Base-by-base conservation (phyloP, 345 rosid genomes). In the Syzygium aromaticum region DNA sequence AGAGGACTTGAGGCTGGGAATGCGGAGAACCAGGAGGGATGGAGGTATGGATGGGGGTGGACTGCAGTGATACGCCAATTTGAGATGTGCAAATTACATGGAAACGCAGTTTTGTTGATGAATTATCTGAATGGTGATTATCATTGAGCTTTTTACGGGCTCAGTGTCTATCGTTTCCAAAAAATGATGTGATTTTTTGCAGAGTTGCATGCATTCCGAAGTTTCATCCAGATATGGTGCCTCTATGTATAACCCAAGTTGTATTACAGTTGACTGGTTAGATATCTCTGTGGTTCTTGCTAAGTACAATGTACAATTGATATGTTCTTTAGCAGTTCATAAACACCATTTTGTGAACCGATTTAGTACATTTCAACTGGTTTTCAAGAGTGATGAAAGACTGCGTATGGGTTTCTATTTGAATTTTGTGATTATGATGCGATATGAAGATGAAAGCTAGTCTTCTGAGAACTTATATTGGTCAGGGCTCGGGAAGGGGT, bases 1-100 rank as follows among this genome's bases (percentile, higher is more conserved):
- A 52, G 96, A 94, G 90, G 93, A 92, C 80, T 73, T 1, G 80
- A 10, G 80, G 49, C 27, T 19, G 80, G 25, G 80, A 67, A 19
- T 33, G 25, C 7, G 15, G 49, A 19, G 80, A 38, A 73, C 27
- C 22, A 13, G 10, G 80, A 73, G 80, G 80, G 80, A 38, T 73
- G 49, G 27, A 73, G 49, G 25, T 73, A 73, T 33, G 80, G 10
- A 21, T 73, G 80, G 80, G 25, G 14, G 13, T 33, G 80, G 80
- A 9, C 80, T 38, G 25, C 80, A 38, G 49, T 73, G 80, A 73
- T 38, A 73, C 49, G 49, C 80, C 27, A 1, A 73, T 73, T 67
- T 73, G 80, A 38, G 80, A 19, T 19, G 80, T 33, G 80, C 49
- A 73, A 38, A 21, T 73, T 9, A 38, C 80, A 38, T 19, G 80